Base-by-base conservation (phyloP, 1,139 yeast species). In the Debaryomyces psychrophilus region DNA sequence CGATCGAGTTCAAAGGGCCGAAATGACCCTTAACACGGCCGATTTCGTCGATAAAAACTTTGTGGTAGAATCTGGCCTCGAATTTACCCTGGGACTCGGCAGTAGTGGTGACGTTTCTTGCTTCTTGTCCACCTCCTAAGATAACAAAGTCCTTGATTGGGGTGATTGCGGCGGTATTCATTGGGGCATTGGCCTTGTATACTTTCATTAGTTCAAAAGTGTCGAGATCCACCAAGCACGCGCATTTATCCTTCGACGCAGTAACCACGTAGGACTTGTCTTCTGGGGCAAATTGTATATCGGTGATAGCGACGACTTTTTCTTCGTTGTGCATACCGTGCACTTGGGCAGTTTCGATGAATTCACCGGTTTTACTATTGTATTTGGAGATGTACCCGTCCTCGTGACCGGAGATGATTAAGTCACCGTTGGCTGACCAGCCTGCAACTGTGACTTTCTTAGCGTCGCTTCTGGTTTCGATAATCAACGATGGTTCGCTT, bases 111-210 rank as follows among this genome's bases (percentile, higher is more conserved):
- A 93, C 99, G 68, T 92, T 95, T 71, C 92, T 83, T 35, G 99
- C 99, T 65, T 92, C 98, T 76, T 93, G 99, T 82, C 99, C 99
- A 72, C 99, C 99, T 47, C 99, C 99, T 54, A 95, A 79, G 46
- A 93, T 86, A 52, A 93, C 89, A 65, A 86, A 92, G 65, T 93
- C 95, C 72, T 95, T 93, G 48, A 83, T 76, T 23, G 98, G 93
- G 8, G 99, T 92, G 57, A 93, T 86, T 54, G 96, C 87, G 23
- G 98, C 99, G 29, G 96, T 83, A 75, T 95, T 95, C 80, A 95
- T 81, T 49, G 99, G 97, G 44, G 96, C 92, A 66, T 90, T 97
- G 7, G 97, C 87, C 59, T 79, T 81, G 69, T 79, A 93, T 23
- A 82, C 84, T 71, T 92, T 90, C 67, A 89, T 69, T 46, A 85